Evolutionary conservation across 2,329 filamentous ascomycete species (phyloP), one percentile per base, ranked within the genome.

Genomic region (Clonostachys byssicola): DNA sequence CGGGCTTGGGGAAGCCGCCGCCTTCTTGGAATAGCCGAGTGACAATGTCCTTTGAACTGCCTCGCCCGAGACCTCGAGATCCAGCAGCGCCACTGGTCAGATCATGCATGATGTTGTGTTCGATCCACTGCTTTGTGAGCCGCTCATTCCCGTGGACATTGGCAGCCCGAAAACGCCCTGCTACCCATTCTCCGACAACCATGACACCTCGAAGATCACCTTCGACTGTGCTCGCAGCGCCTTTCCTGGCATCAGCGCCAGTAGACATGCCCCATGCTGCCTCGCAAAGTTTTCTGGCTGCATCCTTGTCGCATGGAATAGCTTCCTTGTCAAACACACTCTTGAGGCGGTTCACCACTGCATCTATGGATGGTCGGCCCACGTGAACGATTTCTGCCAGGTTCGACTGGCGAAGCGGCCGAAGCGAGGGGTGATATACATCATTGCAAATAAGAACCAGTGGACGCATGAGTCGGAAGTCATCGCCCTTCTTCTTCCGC

Each of bases 381-480:
- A 96, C 86, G 60, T 95, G 91, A 18, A 99, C 85, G 38, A 97
- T 84, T 63, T 99, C 94, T 0, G 92, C 94, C 44, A 94, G 70
- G 6, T 75, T 83, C 0, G 90, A 92, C 53, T 92, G 88, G n/a
- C 94, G 83, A 8, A 99, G 74, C 0, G 89, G 91, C 30, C 91
- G 81, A 39, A 99, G 76, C 17, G 92, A 89, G 5, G 92, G 85
- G 56, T 96, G 91, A 60, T 99, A 99, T 1, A 97, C 83, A 63
- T 99, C 95, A 58, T 99, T 99, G 72, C 94, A 99, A 56, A 99
- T 94, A 43, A 99, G 75, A 44, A 99, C 90, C 33, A 99, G 74
- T 0, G 94, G 94, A 42, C 94, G 80, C 68, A 95, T 80, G 51
- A 96, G 78, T 40, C 88, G 81, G 61, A 99, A 99, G 49, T 85